Conservation (phyloP, 2,329 filamentous ascomycete species). For the Penicillium paneum region DNA sequence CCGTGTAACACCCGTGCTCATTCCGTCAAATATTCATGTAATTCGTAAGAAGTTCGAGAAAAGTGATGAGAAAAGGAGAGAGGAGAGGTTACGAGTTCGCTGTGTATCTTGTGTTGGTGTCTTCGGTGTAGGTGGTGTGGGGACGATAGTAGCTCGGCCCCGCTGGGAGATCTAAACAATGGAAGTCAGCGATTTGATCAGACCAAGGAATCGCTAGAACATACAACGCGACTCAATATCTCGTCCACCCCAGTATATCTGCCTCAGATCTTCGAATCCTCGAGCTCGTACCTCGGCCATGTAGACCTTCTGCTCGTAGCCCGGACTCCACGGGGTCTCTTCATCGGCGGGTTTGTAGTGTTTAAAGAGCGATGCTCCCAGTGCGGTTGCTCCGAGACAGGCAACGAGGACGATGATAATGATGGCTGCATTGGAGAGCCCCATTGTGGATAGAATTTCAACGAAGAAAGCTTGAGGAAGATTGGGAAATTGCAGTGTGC, state of each 20-base stretch:
- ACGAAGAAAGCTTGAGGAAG: neutral
- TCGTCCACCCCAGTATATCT: conserved; percentile 18
- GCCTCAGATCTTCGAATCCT: conserved; percentile 24
- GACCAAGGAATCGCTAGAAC: neutral
- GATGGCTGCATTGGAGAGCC: conserved; percentile 23
- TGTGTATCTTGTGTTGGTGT: conserved; percentile 2
- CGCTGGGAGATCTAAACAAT: conserved; percentile 10
- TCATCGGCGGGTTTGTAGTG: conserved; percentile 26
- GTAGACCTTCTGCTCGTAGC: conserved; percentile 31
- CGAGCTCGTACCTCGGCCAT: conserved; percentile 33
- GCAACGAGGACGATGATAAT: conserved; percentile 34
- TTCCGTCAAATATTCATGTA: neutral
- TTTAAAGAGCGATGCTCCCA: conserved; percentile 31
- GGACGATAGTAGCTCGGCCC: conserved; percentile 9
- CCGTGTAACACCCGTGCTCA: neutral
- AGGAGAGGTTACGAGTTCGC: neutral
- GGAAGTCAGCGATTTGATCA: conserved; percentile 5
- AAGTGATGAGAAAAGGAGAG: neutral
- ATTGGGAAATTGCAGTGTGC: neutral
- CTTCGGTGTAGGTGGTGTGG: conserved; percentile 8
- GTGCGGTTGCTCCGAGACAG: conserved; percentile 28
- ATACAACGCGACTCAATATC: conserved; percentile 27
- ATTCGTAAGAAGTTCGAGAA: neutral
- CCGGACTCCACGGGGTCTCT: conserved; percentile 15
- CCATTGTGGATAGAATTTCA: conserved; percentile 13